Conservation (phyloP, 495 filamentous ascomycete species). For the Patellaria atrata region DNA sequence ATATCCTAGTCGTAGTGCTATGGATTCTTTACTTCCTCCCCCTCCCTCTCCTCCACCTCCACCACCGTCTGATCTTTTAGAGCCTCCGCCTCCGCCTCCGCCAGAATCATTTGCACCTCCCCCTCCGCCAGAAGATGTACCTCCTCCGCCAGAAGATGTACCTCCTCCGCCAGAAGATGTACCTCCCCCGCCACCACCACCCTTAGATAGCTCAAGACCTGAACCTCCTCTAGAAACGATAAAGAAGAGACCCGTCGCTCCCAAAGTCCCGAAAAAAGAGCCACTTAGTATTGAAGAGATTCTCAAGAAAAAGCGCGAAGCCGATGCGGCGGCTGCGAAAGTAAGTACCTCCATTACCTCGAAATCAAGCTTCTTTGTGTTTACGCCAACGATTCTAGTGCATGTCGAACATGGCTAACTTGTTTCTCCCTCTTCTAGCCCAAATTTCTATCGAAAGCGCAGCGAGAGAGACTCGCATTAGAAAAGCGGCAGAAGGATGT, state of each 20-base stretch:
- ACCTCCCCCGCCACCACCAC: constrained; percentile 8
- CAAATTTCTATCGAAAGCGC: constrained; percentile 79
- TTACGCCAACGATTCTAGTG: constrained; percentile 19
- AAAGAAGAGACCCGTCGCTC: not conserved
- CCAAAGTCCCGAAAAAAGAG: constrained; percentile 31
- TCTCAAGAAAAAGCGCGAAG: constrained; percentile 61
- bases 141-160: constrained; percentile 7
- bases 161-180: constrained; percentile 6
- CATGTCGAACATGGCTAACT: constrained; percentile 20
- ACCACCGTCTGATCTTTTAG: constrained; percentile 1
- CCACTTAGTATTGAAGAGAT: constrained; percentile 68
- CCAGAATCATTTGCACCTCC: constrained; percentile 1
- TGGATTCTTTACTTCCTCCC: too few species aligned
- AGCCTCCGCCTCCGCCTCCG: constrained; percentile 7
- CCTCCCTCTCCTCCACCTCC: not conserved
- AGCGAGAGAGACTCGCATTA: constrained; percentile 72
- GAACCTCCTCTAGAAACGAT: not conserved
- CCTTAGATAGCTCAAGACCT: constrained; percentile 1
- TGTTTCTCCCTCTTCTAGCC: constrained; percentile 40
- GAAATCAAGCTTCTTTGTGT: constrained; percentile 8
- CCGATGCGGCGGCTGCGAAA: constrained; percentile 62
- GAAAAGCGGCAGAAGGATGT: constrained; percentile 80
- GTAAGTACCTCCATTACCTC: constrained; percentile 30
- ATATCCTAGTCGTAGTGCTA: too few species aligned
- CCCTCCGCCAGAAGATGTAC: constrained; percentile 3